Evolutionary conservation across 495 filamentous ascomycete species (phyloP).

Genomic region (Staphylotrichum tortipilum): DNA sequence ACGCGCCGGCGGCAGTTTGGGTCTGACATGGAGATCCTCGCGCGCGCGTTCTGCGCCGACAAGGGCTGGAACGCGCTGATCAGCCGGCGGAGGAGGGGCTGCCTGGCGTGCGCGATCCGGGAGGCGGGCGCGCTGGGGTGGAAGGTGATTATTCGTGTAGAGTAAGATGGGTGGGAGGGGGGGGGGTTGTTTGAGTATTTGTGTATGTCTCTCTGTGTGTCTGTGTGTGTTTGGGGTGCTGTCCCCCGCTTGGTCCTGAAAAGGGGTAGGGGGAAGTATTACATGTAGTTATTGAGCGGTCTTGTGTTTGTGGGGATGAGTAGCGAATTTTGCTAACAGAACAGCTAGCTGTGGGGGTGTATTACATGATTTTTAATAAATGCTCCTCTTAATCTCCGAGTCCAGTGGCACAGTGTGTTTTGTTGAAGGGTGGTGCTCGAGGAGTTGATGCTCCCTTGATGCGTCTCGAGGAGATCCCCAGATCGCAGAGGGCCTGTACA

Average conservation of each 20-base stretch:
- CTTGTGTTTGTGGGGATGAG: too few relatives aligned
- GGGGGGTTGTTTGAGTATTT: neutral
- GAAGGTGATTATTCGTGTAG: constrained; percentile 55
- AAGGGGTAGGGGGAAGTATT: too few relatives aligned
- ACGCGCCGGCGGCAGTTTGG: constrained; percentile 44
- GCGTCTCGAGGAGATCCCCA: too few relatives aligned
- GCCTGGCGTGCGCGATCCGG: constrained; percentile 59
- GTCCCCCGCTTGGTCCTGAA: too few relatives aligned
- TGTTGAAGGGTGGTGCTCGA: too few relatives aligned
- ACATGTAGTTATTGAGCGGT: too few relatives aligned
- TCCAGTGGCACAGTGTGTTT: neutral
- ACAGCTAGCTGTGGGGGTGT: too few relatives aligned
- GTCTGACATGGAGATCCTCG: constrained; percentile 54
- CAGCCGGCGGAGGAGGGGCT: constrained; percentile 53
- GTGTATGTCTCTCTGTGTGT: neutral
- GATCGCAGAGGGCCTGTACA: too few relatives aligned
- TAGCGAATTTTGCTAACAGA: too few relatives aligned
- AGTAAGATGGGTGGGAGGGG: constrained; percentile 21
- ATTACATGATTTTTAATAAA: constrained; percentile 10
- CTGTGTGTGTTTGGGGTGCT: too few relatives aligned
- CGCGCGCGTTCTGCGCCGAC: constrained; percentile 60
- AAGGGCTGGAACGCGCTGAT: constrained; percentile 61
- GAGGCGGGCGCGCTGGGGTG: constrained; percentile 61
- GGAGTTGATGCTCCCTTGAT: too few relatives aligned
- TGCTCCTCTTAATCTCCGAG: constrained; percentile 4